Percentiles rank a stretch among this genome's conserved stretches.
These are phyloP conservation scores for Trichoderma virens DNA, from an alignment of 495 filamentous ascomycete species.

Conservation along the genomic window DNA sequence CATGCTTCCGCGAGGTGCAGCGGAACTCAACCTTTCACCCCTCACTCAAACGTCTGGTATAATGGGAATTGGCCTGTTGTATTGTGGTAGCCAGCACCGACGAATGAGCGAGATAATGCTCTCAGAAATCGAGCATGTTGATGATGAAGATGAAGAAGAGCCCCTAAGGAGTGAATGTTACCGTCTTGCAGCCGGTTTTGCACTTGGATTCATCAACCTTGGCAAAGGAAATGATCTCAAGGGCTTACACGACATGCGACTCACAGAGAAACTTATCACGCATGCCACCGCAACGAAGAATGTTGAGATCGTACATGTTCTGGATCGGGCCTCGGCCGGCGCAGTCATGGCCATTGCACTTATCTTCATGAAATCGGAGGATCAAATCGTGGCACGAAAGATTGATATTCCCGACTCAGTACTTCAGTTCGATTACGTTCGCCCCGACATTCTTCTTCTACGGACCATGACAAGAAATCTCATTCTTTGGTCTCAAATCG, in stretches of 20 bases:
- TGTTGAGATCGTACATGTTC: slow-evolving; percentile 78
- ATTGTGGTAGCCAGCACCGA: slow-evolving; percentile 91
- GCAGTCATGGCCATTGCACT: slow-evolving; percentile 85
- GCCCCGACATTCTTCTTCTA: slow-evolving; percentile 86
- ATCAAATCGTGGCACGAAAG: slow-evolving; percentile 80
- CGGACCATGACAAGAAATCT: slow-evolving; percentile 85
- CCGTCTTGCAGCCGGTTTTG: slow-evolving; percentile 85
- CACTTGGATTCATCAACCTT: slow-evolving; percentile 90
- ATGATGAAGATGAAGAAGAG: slow-evolving; percentile 60
- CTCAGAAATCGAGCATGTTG: slow-evolving; percentile 86
- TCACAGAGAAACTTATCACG: slow-evolving; percentile 77
- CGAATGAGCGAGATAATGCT: slow-evolving; percentile 99
- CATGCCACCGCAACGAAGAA: slow-evolving; percentile 82
- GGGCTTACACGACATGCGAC: slow-evolving; percentile 88
- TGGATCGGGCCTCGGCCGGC: slow-evolving; percentile 86
- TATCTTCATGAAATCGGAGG: slow-evolving; percentile 95
- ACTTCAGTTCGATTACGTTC: slow-evolving; percentile 87
- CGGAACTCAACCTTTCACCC: slow-evolving; percentile 86
- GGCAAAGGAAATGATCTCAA: slow-evolving; percentile 80
- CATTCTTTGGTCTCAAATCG: slow-evolving; percentile 86
- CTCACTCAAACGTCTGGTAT: slow-evolving; percentile 94
- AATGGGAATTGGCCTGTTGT: slow-evolving; percentile 94
- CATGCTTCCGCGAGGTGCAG: slow-evolving; percentile 84
- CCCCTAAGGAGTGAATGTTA: slow-evolving; percentile 91
- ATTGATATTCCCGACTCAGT: slow-evolving; percentile 86